Conservation (phyloP, 2,329 filamentous ascomycete species). For the Penicillium sp. region DNA sequence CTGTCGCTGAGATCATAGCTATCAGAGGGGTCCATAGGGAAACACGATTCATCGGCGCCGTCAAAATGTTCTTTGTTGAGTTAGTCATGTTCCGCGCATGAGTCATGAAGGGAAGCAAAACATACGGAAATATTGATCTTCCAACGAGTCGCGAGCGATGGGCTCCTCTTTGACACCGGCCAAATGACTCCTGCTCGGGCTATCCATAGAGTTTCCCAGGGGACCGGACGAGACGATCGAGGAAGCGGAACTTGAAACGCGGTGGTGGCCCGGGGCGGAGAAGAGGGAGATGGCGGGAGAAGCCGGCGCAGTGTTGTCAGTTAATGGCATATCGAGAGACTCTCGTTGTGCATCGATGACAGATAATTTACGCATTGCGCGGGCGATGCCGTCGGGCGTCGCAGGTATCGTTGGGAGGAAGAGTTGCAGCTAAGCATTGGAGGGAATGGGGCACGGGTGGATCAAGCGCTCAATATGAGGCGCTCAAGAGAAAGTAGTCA, state of each 20-base stretch:
- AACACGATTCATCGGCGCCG: slow-evolving; percentile 32
- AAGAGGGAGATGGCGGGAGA: slow-evolving; percentile 43
- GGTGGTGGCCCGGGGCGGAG: slow-evolving; percentile 38
- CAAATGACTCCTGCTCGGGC: slow-evolving; percentile 62
- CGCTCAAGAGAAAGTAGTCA: background rate
- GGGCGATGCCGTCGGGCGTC: slow-evolving; percentile 11
- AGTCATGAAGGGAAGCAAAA: slow-evolving; percentile 44
- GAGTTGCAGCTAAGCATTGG: slow-evolving; percentile 18
- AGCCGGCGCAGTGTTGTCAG: slow-evolving; percentile 37
- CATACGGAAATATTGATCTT: slow-evolving; percentile 72
- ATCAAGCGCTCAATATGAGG: slow-evolving; percentile 11
- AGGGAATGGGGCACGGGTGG: slow-evolving; percentile 2
- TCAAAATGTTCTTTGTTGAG: slow-evolving; percentile 37
- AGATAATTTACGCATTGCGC: slow-evolving; percentile 36
- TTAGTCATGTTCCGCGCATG: slow-evolving; percentile 2
- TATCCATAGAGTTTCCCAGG: slow-evolving; percentile 50
- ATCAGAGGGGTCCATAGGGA: slow-evolving; percentile 31
- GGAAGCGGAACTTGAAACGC: slow-evolving; percentile 67
- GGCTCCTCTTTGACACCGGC: slow-evolving; percentile 85
- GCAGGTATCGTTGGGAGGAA: slow-evolving; percentile 8
- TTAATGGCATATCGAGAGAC: slow-evolving; percentile 21
- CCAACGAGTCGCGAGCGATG: slow-evolving; percentile 61
- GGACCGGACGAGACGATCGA: slow-evolving; percentile 65
- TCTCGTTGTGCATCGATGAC: slow-evolving; percentile 35
- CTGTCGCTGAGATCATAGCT: slow-evolving; percentile 57